These are phyloP conservation scores for Ophiostoma sp. DNA, from an alignment of 2,329 filamentous ascomycete genomes.

Conservation along the genomic window DNA sequence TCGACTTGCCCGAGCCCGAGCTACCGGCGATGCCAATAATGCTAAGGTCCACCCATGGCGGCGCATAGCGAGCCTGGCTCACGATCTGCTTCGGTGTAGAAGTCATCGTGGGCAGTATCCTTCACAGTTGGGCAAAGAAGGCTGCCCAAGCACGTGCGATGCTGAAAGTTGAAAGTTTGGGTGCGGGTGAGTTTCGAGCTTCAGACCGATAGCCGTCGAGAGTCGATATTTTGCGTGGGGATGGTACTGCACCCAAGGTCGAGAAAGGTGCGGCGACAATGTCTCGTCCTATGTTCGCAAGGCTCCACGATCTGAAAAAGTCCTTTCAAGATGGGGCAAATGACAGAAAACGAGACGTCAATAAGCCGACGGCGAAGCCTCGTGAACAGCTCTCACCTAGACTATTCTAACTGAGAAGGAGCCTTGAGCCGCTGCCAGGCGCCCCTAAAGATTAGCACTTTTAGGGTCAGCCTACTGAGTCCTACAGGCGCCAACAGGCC, in stretches of 20 bases:
- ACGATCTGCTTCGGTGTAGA: conserved; percentile 45
- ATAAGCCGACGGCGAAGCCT: background rate
- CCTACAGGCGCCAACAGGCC: background rate
- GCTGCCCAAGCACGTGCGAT: background rate
- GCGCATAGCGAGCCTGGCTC: conserved; percentile 74
- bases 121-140: background rate
- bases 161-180: background rate
- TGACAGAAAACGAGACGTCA: background rate
- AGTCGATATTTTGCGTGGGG: background rate
- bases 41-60: conserved; percentile 93
- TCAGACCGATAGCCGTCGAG: background rate
- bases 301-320: background rate
- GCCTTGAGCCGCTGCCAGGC: conserved; percentile 6
- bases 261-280: background rate
- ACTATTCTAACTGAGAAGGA: background rate
- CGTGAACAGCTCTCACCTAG: background rate
- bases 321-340: background rate
- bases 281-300: background rate
- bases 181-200: background rate
- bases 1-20: conserved; percentile 94
- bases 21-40: conserved; percentile 96
- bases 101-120: conserved; percentile 2
- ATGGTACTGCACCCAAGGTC: background rate
- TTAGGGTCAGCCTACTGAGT: background rate
- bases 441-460: background rate